Conservation (phyloP, 73 alveolate species). For the Stentor roeselii region DNA sequence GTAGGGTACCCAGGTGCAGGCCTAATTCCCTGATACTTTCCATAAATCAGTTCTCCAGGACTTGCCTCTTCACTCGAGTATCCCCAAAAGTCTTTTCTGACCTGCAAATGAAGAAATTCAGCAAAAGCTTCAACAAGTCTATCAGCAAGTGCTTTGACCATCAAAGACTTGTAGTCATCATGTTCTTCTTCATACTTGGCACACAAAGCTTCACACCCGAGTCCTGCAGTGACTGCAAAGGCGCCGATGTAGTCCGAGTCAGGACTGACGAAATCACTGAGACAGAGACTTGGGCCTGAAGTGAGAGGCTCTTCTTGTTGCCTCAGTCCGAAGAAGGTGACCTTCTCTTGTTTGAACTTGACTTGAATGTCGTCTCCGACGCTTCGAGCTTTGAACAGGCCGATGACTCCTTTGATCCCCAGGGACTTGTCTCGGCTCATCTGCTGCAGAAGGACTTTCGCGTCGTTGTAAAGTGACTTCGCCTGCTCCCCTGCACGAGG, state of each 20-base stretch:
- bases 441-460: slow-evolving; percentile 56
- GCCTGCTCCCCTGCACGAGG: slow-evolving; percentile 73
- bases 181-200: slow-evolving; percentile 58
- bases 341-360: slow-evolving; percentile 2
- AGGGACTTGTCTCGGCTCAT: slow-evolving; percentile 33
- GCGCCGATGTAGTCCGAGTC: slow-evolving; percentile 71
- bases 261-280: slow-evolving; percentile 20
- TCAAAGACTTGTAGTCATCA: slow-evolving; percentile 61
- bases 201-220: slow-evolving; percentile 64
- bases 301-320: slow-evolving; percentile 3
- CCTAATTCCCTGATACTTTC: slow-evolving; percentile 79
- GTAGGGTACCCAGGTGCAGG: slow-evolving; percentile 93
- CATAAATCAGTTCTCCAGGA: slow-evolving; percentile 60
- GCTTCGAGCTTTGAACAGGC: slow-evolving; percentile 66
- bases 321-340: slow-evolving; percentile 37
- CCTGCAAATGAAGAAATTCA: slow-evolving; percentile 75
- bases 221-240: slow-evolving; percentile 83
- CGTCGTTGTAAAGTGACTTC: slow-evolving; percentile 67
- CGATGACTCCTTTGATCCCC: slow-evolving; percentile 55
- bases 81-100: slow-evolving; percentile 71
- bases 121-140: slow-evolving; percentile 91
- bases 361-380: slow-evolving; percentile 80
- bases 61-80: slow-evolving; percentile 59
- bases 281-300: slow-evolving; percentile 18
- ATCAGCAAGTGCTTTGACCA: slow-evolving; percentile 82